Evolutionary conservation across 805 yeast species (phyloP).

Genomic region (Barnettozyma populi): DNA sequence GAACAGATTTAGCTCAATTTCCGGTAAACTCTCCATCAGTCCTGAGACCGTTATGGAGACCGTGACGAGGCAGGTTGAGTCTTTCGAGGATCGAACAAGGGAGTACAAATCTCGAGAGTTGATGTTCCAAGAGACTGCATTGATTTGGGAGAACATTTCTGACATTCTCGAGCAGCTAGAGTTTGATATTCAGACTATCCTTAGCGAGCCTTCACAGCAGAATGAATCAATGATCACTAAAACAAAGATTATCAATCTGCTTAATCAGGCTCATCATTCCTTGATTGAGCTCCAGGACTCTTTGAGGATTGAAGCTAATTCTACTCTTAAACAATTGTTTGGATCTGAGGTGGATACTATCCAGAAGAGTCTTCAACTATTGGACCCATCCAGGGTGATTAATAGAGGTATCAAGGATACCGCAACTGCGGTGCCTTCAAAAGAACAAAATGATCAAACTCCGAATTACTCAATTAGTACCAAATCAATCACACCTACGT

Average conservation of each 20-base stretch:
- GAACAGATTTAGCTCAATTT: not conserved
- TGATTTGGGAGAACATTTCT: constrained; percentile 20
- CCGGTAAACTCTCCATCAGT: constrained; percentile 1
- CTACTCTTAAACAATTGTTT: constrained; percentile 12
- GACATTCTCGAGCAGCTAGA: constrained; percentile 18
- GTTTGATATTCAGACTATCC: constrained; percentile 4
- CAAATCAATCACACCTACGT: not conserved
- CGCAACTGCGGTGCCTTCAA: not conserved
- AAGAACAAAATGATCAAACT: not conserved
- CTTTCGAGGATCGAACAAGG: constrained; percentile 14
- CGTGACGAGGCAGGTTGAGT: constrained; percentile 17
- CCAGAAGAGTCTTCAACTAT: constrained; percentile 12
- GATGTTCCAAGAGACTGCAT: constrained; percentile 13
- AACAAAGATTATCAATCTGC: constrained; percentile 1
- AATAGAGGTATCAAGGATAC: not conserved
- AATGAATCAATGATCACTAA: not conserved
- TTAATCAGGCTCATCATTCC: constrained; percentile 3
- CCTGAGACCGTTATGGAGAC: constrained; percentile 16
- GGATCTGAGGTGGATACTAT: constrained; percentile 16
- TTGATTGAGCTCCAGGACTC: constrained; percentile 2
- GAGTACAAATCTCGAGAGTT: constrained; percentile 10
- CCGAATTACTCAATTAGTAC: not conserved
- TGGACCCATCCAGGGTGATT: constrained; percentile 9
- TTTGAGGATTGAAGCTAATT: constrained; percentile 10
- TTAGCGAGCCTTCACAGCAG: not conserved